Base-by-base conservation (phyloP, 768 basidiomycete species). In the Mycena rosella region DNA sequence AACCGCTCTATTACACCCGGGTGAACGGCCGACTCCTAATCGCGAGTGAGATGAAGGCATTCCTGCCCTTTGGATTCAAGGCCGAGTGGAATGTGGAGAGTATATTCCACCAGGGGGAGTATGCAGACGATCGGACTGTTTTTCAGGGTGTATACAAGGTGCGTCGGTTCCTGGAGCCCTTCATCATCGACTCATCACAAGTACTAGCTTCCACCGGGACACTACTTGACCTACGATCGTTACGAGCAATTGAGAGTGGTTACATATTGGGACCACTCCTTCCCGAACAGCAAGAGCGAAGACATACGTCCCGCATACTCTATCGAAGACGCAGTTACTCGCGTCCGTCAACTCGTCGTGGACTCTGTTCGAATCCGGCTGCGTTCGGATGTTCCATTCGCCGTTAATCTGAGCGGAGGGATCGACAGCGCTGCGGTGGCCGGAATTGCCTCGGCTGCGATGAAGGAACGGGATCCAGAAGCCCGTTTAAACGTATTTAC, bases 371-470 rank as follows among this genome's bases (percentile, higher is more conserved):
- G 60, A 1, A 24, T 61, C 3, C 49, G 60, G 18, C 40, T 61
- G 5, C 51, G 60, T 11, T 60, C 58, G 32, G 60, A 61, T 32
- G 51, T 61, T 8, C 61, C 61, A 8, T 49, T 60, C 17, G 58
- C 58, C 1, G 60, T 61, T 20, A 42, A 61, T 53, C 61, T 62
- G 18, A 62, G 61, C 18, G 61, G 61, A 11, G 61, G 61, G 17
- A 54, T 62, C 8, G 61, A 62, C 42, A 62, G 61, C n/a, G 36
- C 61, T 18, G 61, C 61, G 7, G 42, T 62, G 2, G 61, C 61
- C 1, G 61, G 61, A 34, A 62, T 62, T 18, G 60, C 60, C 9
- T 24, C 60, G 11, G 34, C 32, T 6, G 38, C 47, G 27, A 38
- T 62, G 34, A 52, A 40, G 18, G 60, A 62, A n/a, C 3, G 20